Conservation (phyloP, 345 rosid genomes). For the Isatis tinctoria region DNA sequence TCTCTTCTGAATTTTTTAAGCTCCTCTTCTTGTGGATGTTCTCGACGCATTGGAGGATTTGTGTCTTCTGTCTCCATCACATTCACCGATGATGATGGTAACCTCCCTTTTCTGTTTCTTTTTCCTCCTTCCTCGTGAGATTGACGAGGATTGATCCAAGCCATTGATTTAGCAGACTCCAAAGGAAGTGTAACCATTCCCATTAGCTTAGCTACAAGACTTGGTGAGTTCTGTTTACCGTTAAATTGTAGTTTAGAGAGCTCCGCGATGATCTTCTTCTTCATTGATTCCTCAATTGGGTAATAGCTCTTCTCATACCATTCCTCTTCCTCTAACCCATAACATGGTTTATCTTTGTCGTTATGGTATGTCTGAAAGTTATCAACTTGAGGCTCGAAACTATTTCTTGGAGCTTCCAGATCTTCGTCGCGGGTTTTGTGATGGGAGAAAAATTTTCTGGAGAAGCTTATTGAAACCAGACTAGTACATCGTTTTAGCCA, state of each 20-base stretch:
- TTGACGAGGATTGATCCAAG: conserved; percentile 15
- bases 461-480: no score
- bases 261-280: conserved; percentile 70
- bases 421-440: no score
- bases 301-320: conserved; percentile 40
- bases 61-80: conserved; percentile 27
- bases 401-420: no score
- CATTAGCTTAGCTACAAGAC: conserved; percentile 90
- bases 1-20: conserved; percentile 82
- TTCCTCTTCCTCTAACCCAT: conserved; percentile 43
- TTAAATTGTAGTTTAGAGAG: conserved; percentile 47
- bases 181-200: conserved; percentile 69
- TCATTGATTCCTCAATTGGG: conserved; percentile 59
- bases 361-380: no score
- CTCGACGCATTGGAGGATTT: conserved; percentile 46
- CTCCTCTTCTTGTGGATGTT: conserved; percentile 98
- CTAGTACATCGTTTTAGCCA: no score
- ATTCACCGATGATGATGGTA: conserved; percentile 30
- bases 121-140: conserved; percentile 22
- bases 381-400: no score
- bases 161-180: conserved; percentile 37
- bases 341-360: no score
- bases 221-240: conserved; percentile 48
- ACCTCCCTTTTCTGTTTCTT: conserved; percentile 36
- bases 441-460: no score